phyloP scores from a whole-genome alignment of 305 asterid species.

The Withania somnifera region DNA sequence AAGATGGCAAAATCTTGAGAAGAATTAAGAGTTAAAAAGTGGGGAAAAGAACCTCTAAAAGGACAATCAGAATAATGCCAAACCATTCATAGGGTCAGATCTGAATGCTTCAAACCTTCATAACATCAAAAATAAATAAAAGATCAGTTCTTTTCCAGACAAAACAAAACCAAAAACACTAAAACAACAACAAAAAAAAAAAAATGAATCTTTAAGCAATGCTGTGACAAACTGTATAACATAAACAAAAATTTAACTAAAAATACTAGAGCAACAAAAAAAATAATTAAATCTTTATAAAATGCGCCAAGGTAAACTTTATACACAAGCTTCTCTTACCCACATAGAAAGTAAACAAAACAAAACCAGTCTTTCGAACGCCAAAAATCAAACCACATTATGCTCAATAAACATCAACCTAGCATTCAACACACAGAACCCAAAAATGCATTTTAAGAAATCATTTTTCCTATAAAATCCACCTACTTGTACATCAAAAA shows the following conservation, averaged over 20 bases:
- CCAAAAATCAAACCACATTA: not conserved
- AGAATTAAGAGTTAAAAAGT: not conserved
- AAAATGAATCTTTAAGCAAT: too few species aligned
- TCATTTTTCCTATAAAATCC: not conserved
- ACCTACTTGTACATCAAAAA: not conserved
- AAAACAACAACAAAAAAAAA: too few species aligned
- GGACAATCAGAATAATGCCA: not conserved
- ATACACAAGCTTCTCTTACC: not conserved
- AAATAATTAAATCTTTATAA: too few species aligned
- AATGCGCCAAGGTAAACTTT: too few species aligned
- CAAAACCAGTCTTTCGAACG: not conserved
- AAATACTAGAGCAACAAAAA: not conserved
- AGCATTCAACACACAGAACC: not conserved
- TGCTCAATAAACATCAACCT: not conserved
- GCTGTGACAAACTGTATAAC: too few species aligned
- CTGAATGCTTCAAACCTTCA: slow-evolving; percentile 29
- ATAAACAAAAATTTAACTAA: too few species aligned
- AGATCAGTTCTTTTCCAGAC: not conserved
- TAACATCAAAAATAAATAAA: not conserved
- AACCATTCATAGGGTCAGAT: slow-evolving; percentile 31
- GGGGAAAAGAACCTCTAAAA: not conserved
- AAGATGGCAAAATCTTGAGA: not conserved
- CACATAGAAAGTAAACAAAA: not conserved
- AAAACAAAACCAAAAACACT: too few species aligned
- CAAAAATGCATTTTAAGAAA: not conserved